Percentiles rank a stretch among this genome's conserved stretches.
Evolutionary conservation across 192 early-diverging fungal species (phyloP).

Genomic region (Pilaira anomala): DNA sequence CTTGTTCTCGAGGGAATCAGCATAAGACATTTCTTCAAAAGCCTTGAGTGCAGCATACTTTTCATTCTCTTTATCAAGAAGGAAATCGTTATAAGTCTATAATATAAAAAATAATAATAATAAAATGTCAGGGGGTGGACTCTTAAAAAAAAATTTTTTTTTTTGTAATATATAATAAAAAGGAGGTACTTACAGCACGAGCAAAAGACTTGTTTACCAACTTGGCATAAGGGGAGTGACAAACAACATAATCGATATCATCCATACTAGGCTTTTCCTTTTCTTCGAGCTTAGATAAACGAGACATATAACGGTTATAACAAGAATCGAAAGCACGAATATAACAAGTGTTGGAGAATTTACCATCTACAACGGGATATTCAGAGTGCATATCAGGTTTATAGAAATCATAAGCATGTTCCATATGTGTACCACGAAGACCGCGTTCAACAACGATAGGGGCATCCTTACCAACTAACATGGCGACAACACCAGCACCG

Average conservation of each 20-base stretch:
- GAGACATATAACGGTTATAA: slow-evolving; percentile 81
- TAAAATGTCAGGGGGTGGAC: no score
- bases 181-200: slow-evolving; percentile 47
- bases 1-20: slow-evolving; percentile 80
- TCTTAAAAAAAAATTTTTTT: background rate
- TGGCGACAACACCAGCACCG: slow-evolving; percentile 88
- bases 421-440: slow-evolving; percentile 90
- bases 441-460: slow-evolving; percentile 89
- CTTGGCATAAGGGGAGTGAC: slow-evolving; percentile 98
- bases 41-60: slow-evolving; percentile 50
- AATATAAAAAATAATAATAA: background rate
- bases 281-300: slow-evolving; percentile 43
- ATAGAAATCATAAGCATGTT: slow-evolving; percentile 98
- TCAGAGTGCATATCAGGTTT: slow-evolving; percentile 97
- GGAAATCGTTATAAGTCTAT: slow-evolving; percentile 89
- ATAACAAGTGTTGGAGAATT: slow-evolving; percentile 91
- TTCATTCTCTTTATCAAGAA: slow-evolving; percentile 66
- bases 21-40: slow-evolving; percentile 57
- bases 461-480: slow-evolving; percentile 90
- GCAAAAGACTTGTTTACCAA: slow-evolving; percentile 93
- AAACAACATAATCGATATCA: slow-evolving; percentile 77
- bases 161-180: slow-evolving; percentile 1
- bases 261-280: slow-evolving; percentile 48
- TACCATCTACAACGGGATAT: slow-evolving; percentile 97
- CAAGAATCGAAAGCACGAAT: slow-evolving; percentile 85